These are phyloP conservation scores for Pichia sp. DNA, from an alignment of 1,139 yeast genomes.

Conservation along the genomic window DNA sequence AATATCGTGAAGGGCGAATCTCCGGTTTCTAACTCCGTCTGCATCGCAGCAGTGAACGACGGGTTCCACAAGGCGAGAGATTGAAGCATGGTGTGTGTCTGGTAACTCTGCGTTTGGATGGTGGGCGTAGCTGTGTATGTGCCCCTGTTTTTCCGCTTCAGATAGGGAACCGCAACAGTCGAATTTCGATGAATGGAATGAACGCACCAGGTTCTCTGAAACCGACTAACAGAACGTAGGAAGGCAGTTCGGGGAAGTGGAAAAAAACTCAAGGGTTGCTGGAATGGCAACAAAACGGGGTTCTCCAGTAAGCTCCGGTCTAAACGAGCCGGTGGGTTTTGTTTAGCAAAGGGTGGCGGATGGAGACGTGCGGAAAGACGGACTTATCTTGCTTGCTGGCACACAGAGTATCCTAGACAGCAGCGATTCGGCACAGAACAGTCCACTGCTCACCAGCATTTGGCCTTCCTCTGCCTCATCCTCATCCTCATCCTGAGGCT, in stretches of 20 bases:
- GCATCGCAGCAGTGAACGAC: constrained; percentile 46
- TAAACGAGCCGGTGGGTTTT: background rate
- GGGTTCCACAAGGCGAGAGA: constrained; percentile 65
- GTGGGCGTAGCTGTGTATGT: too few species aligned
- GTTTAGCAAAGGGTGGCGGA: background rate
- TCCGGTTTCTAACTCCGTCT: constrained; percentile 38
- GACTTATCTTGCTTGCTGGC: too few species aligned
- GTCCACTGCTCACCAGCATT: too few species aligned
- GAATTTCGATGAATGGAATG: background rate
- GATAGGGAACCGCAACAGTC: background rate
- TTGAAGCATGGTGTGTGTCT: constrained; percentile 33
- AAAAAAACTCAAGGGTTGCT: background rate
- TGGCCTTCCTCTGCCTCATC: background rate
- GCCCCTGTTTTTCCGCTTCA: background rate
- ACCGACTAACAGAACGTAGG: background rate
- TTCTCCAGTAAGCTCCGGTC: background rate
- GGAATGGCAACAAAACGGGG: background rate
- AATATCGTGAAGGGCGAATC: constrained; percentile 48
- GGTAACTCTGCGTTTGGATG: too few species aligned
- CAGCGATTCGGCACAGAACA: too few species aligned
- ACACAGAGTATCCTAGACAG: too few species aligned
- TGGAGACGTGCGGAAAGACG: background rate
- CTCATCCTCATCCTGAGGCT: background rate
- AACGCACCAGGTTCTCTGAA: background rate
- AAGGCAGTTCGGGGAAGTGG: background rate